These are phyloP conservation scores for Nemania abortiva DNA, from an alignment of 2,329 filamentous ascomycete species.

Conservation along the genomic window DNA sequence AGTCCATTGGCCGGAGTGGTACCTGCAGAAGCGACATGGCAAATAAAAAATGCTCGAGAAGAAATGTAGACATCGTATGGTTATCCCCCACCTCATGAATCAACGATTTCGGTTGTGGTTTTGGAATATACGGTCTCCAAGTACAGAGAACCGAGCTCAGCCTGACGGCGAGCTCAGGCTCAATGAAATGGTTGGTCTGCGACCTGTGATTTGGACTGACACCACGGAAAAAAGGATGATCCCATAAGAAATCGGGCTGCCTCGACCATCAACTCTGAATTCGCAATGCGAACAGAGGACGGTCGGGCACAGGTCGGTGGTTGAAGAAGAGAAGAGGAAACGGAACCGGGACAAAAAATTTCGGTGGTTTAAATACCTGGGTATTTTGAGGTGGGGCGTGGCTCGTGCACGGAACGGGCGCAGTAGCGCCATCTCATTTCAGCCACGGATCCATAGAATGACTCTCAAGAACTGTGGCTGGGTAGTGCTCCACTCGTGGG, in stretches of 20 bases:
- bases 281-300: slow-evolving; percentile 73
- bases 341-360: slow-evolving; percentile 47
- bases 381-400: slow-evolving; percentile 38
- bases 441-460: neutral
- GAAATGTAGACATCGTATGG: slow-evolving; percentile 81
- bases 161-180: slow-evolving; percentile 75
- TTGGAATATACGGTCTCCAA: slow-evolving; percentile 86
- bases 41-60: neutral
- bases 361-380: slow-evolving; percentile 39
- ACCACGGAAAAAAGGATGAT: slow-evolving; percentile 79
- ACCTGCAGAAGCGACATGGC: neutral
- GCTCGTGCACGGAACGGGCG: slow-evolving; percentile 18
- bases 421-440: neutral
- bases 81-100: slow-evolving; percentile 91
- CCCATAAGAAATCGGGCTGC: slow-evolving; percentile 87
- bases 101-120: slow-evolving; percentile 91
- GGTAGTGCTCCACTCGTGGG: no score
- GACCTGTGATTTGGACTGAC: slow-evolving; percentile 97
- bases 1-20: no score
- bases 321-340: slow-evolving; percentile 55
- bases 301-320: slow-evolving; percentile 86
- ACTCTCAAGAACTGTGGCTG: slow-evolving; percentile 4
- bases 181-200: slow-evolving; percentile 77
- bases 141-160: slow-evolving; percentile 73
- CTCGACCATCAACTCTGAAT: slow-evolving; percentile 81